These are phyloP conservation scores for Pterocarpus macrocarpus DNA, from an alignment of 306 rosid genomes.

Conservation along the genomic window DNA sequence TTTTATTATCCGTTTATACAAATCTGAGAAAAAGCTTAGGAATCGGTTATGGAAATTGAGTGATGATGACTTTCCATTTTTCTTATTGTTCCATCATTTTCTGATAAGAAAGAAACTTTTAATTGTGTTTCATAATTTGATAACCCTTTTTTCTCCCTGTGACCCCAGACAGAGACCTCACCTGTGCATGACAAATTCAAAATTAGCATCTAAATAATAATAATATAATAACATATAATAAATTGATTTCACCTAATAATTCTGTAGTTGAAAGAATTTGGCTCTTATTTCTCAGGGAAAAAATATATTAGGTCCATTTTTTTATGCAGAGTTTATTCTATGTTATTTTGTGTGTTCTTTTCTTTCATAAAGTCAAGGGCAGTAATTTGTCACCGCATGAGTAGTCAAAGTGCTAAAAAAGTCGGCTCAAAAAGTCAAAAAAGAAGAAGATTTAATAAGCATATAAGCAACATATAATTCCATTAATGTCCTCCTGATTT, in stretches of 20 bases:
- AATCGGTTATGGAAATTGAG: conserved; percentile 15
- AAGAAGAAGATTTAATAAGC: background rate
- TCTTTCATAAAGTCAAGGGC: conserved; percentile 16
- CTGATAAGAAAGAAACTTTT: conserved; percentile 13
- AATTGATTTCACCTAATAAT: no score
- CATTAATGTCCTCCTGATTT: conserved; percentile 31
- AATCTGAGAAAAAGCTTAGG: conserved; percentile 17
- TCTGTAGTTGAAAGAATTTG: no score
- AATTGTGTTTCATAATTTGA: background rate
- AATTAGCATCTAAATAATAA: background rate
- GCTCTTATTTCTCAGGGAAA: no score
- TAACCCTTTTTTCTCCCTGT: conserved; percentile 20
- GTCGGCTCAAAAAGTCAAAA: conserved; percentile 29
- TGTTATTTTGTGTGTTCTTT: background rate
- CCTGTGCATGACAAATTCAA: conserved; percentile 48
- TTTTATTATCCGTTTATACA: conserved; percentile 21
- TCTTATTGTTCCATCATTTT: conserved; percentile 35
- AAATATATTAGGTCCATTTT: no score
- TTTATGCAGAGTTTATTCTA: background rate
- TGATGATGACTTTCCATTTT: conserved; percentile 28
- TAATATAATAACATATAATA: background rate
- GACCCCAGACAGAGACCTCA: conserved; percentile 53
- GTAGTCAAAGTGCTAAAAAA: conserved; percentile 5
- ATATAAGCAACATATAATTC: background rate
- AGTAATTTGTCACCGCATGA: background rate